Evolutionary conservation across 2,329 filamentous ascomycete genomes (phyloP), one percentile per base, ranked within the genome.

Genomic region (Pezicula carpinea): DNA sequence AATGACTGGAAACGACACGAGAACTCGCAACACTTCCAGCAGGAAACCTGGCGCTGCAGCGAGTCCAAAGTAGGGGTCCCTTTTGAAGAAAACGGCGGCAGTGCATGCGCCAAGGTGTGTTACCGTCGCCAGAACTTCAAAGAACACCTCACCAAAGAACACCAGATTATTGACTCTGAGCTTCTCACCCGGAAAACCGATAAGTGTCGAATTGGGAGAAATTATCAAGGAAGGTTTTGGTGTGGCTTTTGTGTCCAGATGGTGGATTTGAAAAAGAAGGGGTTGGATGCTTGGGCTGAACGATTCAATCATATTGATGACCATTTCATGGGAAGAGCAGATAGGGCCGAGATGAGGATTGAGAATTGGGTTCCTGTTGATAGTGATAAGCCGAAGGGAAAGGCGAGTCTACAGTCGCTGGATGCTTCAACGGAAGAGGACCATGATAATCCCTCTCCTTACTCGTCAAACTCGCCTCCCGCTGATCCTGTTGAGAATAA

Each of bases 1-100:
- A 91, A 89, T 49, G 91, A 96, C 65, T 96, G 82, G 91, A 95
- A 95, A 63, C 81, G 91, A 1, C 91, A 96, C 59, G 92, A 96
- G 60, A 85, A 82, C 54, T 82, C 79, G 14, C 86, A 92, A 59
- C 90, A 96, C 63, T 81, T 79, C 51, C 79, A 85, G 49, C 65
- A 78, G 5, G 84, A 90, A 59, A 75, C 76, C 40, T 96, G 87
- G 82, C 79, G 78, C 23, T 96, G 90, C 61, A 71, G 77, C 23
- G 65, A 75, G 23, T 57, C 64, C 33, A 56, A 53, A 5, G 39
- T 55, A 11, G 26, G 26, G 13, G 26, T 8, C 13, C 26, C 26
- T 11, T 29, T 11, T 29, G 26, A 29, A 29, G 26, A 29, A 11
- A 29, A 29, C 6, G 53, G 50, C 36, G 55, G 53, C 8, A 58